These are phyloP conservation scores for Sarocladium oryzae DNA, from an alignment of 2,329 filamentous ascomycete genomes.

Conservation along the genomic window DNA sequence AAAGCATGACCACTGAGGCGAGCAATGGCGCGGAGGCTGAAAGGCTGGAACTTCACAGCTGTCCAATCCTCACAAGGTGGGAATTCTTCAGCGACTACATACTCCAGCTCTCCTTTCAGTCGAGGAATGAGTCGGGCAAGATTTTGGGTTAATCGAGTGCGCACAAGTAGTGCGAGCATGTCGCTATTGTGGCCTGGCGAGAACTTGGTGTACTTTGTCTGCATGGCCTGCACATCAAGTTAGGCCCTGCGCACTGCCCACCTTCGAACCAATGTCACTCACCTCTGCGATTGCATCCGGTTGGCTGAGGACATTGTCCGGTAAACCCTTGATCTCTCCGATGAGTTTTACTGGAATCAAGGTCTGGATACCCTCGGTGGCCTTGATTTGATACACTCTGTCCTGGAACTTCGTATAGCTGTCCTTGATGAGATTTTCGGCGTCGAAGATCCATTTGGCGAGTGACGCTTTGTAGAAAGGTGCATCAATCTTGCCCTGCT, in stretches of 20 bases:
- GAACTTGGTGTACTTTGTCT: conserved; percentile 32
- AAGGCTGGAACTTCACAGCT: conserved; percentile 43
- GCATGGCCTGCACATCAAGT: conserved; percentile 19
- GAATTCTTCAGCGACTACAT: conserved; percentile 40
- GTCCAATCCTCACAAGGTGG: conserved; percentile 49
- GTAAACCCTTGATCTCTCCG: conserved; percentile 13
- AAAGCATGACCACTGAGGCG: conserved; percentile 48
- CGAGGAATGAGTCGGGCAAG: conserved; percentile 30
- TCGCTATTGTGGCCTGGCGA: conserved; percentile 39
- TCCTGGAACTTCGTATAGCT: conserved; percentile 46
- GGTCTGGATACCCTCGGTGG: conserved; percentile 43
- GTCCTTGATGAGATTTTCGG: conserved; percentile 39
- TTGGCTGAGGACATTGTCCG: conserved; percentile 13
- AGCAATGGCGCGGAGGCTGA: conserved; percentile 44
- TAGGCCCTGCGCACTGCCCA: no score
- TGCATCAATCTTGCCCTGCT: conserved; percentile 23
- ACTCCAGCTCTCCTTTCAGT: conserved; percentile 40
- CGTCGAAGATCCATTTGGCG: conserved; percentile 44
- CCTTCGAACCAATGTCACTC: no score
- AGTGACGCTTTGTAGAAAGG: conserved; percentile 43
- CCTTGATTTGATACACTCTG: conserved; percentile 43
- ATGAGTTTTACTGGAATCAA: conserved; percentile 33
- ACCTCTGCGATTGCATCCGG: conserved; percentile 11
- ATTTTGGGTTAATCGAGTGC: conserved; percentile 42
- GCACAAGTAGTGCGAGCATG: conserved; percentile 36